Conservation (phyloP, 1,284 basidiomycete genomes). For the Meira nashicola region DNA sequence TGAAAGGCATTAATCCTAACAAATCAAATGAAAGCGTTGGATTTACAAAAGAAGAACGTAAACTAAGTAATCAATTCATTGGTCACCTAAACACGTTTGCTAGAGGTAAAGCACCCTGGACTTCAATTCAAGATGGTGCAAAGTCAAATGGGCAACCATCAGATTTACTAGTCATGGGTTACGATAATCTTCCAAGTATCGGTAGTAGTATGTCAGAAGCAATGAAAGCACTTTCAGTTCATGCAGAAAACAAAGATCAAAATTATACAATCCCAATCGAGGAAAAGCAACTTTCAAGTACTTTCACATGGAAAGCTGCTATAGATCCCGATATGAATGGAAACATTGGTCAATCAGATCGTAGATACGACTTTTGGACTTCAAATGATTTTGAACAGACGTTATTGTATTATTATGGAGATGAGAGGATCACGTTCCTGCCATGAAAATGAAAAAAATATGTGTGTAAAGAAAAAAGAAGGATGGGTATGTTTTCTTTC, state of each 20-base stretch:
- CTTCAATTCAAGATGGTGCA: neutral
- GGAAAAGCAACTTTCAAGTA: neutral
- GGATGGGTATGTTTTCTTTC: neutral
- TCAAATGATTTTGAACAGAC: conserved; percentile 1
- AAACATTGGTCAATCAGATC: too few relatives aligned
- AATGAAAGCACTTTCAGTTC: neutral
- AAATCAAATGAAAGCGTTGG: neutral
- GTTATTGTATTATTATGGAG: conserved; percentile 7
- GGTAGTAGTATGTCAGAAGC: neutral
- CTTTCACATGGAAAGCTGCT: neutral
- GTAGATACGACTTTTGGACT: conserved; percentile 1
- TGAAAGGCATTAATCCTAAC: neutral
- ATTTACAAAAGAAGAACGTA: conserved; percentile 5
- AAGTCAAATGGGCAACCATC: too few relatives aligned
- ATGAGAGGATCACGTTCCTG: neutral
- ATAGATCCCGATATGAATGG: neutral
- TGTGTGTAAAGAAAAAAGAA: neutral
- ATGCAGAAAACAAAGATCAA: neutral
- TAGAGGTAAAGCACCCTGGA: conserved; percentile 1
- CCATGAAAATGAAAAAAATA: too few relatives aligned
- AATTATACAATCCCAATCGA: neutral
- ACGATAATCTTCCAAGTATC: neutral
- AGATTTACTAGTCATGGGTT: neutral
- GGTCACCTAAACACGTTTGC: neutral
- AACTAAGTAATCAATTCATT: neutral